Percentiles rank a stretch among this genome's conserved stretches.
Conservation (phyloP, 176 grass and related monocot species). For the Tuctoria greenei region DNA sequence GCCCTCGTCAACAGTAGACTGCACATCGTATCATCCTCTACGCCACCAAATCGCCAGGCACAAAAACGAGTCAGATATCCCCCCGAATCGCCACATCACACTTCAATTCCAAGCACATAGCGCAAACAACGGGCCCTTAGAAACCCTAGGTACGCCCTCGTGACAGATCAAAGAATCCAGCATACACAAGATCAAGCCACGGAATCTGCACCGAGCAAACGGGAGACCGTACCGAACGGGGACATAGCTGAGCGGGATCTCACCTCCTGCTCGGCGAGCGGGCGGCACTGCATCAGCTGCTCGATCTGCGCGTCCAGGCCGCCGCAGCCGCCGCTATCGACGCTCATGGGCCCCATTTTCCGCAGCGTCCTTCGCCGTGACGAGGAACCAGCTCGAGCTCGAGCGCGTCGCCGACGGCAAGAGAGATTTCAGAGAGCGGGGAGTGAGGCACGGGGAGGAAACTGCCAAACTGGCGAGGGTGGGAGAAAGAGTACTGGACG, state of each 20-base stretch:
- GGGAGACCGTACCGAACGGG: background rate
- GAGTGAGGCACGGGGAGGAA: constrained; percentile 20
- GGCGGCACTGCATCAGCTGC: constrained; percentile 98
- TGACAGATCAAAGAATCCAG: constrained; percentile 25
- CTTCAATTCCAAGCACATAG: background rate
- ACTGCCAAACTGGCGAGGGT: background rate
- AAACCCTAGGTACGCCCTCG: constrained; percentile 36
- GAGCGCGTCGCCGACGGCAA: constrained; percentile 33
- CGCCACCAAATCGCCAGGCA: background rate
- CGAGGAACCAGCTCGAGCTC: constrained; percentile 40
- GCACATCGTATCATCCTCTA: background rate
- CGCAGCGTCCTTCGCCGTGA: constrained; percentile 8
- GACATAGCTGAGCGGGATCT: background rate
- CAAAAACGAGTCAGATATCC: background rate
- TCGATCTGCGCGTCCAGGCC: constrained; percentile 90
- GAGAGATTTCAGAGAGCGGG: background rate
- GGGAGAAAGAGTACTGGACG: constrained; percentile 10
- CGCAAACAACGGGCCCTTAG: background rate
- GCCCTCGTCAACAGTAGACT: background rate
- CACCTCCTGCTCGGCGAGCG: constrained; percentile 92
- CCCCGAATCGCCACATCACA: constrained; percentile 20
- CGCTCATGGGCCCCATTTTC: constrained; percentile 52
- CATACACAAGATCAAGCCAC: constrained; percentile 26
- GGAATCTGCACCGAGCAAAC: background rate
- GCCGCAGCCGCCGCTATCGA: constrained; percentile 54